Conservation (phyloP, 108 stramenopile species). For the Asterionellopsis glacialis region DNA sequence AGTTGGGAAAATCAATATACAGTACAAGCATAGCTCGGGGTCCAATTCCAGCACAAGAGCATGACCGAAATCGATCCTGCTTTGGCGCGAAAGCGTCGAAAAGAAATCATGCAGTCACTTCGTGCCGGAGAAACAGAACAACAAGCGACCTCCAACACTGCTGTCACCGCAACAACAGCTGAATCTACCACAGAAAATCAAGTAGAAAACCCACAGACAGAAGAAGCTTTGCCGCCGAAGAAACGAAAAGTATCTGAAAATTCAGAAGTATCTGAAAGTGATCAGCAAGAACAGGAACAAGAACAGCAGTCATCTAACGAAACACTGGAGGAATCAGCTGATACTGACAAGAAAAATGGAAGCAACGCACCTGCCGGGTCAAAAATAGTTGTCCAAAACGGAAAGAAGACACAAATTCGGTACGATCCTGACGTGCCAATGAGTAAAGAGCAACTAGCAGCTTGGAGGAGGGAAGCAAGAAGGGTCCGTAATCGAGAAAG, state of each 20-base stretch:
- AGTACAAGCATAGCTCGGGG: too few relatives aligned
- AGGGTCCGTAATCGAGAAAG: constrained; percentile 80
- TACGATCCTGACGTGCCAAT: constrained; percentile 86
- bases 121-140: constrained; percentile 16
- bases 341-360: background rate
- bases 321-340: background rate
- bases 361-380: background rate
- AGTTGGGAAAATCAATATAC: too few relatives aligned
- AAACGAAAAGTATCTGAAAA: constrained; percentile 23
- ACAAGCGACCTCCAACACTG: background rate
- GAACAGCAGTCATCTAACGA: background rate
- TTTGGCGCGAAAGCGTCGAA: constrained; percentile 45
- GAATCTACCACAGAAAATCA: constrained; percentile 3
- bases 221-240: constrained; percentile 29
- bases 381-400: background rate
- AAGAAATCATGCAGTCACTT: constrained; percentile 51
- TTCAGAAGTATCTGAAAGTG: background rate
- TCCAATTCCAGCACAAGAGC: too few relatives aligned
- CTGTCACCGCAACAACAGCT: background rate
- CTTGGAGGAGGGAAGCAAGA: constrained; percentile 79
- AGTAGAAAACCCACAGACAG: background rate
- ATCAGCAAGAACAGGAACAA: background rate
- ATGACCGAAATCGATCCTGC: constrained; percentile 30
- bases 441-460: constrained; percentile 72
- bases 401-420: constrained; percentile 64